Conservation (phyloP, 1,284 basidiomycete species). For the Jaminaea rosea region DNA sequence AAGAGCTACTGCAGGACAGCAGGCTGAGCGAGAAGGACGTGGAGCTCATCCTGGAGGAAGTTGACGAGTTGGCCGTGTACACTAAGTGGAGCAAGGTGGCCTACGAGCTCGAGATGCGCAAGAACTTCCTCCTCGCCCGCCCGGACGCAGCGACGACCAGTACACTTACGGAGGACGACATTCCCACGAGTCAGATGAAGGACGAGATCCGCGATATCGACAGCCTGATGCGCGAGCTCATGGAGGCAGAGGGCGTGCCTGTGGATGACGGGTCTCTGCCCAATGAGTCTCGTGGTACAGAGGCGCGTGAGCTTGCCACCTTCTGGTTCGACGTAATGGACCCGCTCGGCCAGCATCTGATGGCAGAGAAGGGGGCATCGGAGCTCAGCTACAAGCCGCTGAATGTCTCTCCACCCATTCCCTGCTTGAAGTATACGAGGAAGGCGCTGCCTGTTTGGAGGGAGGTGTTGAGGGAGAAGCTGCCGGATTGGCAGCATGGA, state of each 20-base stretch:
- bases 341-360: constrained; percentile 27
- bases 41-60: constrained; percentile 29
- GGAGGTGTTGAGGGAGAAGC: constrained; percentile 2
- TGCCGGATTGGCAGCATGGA: constrained; percentile 8
- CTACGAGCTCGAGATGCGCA: constrained; percentile 40
- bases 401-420: constrained; percentile 1
- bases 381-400: constrained; percentile 1
- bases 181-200: constrained; percentile 15
- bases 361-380: background rate
- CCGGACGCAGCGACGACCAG: constrained; percentile 19
- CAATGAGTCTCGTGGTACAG: constrained; percentile 33
- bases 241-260: constrained; percentile 23
- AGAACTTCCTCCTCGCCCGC: constrained; percentile 33
- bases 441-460: constrained; percentile 4
- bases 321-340: constrained; percentile 35
- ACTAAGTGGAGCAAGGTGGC: constrained; percentile 42
- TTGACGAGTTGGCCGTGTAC: constrained; percentile 26
- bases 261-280: constrained; percentile 30
- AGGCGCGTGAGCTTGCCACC: constrained; percentile 34
- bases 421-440: constrained; percentile 1
- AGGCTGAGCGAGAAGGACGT: constrained; percentile 34
- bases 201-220: constrained; percentile 29
- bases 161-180: constrained; percentile 21
- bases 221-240: constrained; percentile 28
- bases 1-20: constrained; percentile 39